Evolutionary conservation across 345 rosid genomes (phyloP), one percentile per base, ranked within the genome.

Genomic region (Syzygium oleosum): DNA sequence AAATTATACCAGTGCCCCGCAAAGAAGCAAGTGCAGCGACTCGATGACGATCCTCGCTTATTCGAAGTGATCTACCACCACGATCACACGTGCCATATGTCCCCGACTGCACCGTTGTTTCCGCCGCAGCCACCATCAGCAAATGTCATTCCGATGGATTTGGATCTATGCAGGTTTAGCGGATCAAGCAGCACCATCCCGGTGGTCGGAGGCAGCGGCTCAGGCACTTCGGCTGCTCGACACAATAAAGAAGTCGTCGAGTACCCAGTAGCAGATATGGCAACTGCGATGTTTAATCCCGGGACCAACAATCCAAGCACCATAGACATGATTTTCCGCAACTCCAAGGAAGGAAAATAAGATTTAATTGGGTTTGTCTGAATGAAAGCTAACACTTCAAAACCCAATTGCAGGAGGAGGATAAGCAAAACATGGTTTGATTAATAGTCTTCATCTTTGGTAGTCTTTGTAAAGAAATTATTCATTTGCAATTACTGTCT

Each of bases 1-100:
- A 97, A 94, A 87, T 29, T 94, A 90, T 96, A 96, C 91, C 88
- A 94, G 2, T 97, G 99, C 86, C 95, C 95, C 0, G 99, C 99
- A 25, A 97, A 97, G 91, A 97, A 95, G 90, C 96, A 93, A 89
- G 99, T 96, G 1, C 99, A 97, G 90, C 94, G 97, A 7, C 89
- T 94, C 4, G 92, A 95, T 84, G 89, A 91, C 17, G 95, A 97
- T 88, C 97, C 97, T 4, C 65, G 21, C 90, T 95, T 92, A 23
- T 95, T 92, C 80, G 91, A 92, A 85, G 93, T 96, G 4, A 93
- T 91, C 1, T 97, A 97, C 94, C 89, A 91, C 10, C 92, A 92
- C 52, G 89, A 92, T 3, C 99, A 97, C 92, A 95, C 94, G 34
- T 97, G 99, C 86, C 95, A 95, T 87, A 91, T 93, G 91, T 92